Conservation (phyloP, 352 stramenopile genomes). For the Pythium sukuiense region DNA sequence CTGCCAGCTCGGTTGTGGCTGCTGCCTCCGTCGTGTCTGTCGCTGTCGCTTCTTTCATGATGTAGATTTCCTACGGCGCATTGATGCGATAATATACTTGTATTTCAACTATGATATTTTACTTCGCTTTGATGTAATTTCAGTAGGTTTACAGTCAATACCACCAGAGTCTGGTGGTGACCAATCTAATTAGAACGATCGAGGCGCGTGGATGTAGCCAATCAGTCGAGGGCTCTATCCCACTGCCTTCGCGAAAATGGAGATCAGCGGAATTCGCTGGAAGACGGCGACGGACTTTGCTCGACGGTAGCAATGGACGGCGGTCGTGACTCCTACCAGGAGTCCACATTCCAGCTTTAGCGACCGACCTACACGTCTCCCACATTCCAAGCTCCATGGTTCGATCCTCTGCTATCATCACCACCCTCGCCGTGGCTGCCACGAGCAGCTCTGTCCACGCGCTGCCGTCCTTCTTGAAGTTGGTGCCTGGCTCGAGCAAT, state of each 20-base stretch:
- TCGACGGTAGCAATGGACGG: background rate
- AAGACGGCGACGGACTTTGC: background rate
- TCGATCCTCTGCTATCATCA: background rate
- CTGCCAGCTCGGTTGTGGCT: slow-evolving; percentile 4
- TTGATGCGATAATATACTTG: background rate
- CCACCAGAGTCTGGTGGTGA: background rate
- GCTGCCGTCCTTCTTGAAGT: slow-evolving; percentile 12
- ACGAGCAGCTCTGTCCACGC: background rate
- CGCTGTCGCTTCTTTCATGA: slow-evolving; percentile 13
- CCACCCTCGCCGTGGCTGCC: background rate
- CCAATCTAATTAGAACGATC: background rate
- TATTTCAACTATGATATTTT: background rate
- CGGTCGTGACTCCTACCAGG: background rate
- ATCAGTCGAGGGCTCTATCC: background rate
- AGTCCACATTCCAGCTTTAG: background rate
- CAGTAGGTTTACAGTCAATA: background rate
- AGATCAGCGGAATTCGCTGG: background rate
- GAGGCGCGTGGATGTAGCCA: slow-evolving; percentile 2
- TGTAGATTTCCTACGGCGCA: background rate
- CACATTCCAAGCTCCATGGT: background rate
- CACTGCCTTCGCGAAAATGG: background rate
- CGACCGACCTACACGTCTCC: background rate
- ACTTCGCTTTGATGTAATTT: background rate
- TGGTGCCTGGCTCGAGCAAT: slow-evolving; percentile 22
- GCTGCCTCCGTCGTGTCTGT: slow-evolving; percentile 16